Evolutionary conservation across 805 yeast genomes (phyloP).

Genomic region (Candida odintsovae): DNA sequence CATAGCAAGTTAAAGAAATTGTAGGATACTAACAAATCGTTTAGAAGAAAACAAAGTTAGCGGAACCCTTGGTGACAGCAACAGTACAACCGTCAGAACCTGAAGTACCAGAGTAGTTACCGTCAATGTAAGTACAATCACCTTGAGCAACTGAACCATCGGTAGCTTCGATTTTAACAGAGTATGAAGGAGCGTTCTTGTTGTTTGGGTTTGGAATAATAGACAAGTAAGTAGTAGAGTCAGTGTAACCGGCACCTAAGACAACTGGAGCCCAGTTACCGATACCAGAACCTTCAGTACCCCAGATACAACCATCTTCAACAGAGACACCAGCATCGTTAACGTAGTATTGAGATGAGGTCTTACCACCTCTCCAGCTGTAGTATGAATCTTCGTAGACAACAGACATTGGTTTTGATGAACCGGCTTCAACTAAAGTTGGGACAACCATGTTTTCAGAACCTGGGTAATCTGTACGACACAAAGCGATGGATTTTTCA

Average conservation of each 20-base stretch:
- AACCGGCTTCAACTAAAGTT: slow-evolving; percentile 71
- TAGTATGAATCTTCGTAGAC: slow-evolving; percentile 76
- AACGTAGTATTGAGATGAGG: slow-evolving; percentile 96
- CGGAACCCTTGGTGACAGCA: slow-evolving; percentile 78
- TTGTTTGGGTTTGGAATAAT: slow-evolving; percentile 96
- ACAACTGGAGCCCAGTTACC: slow-evolving; percentile 99
- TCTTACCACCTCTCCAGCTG: slow-evolving; percentile 71
- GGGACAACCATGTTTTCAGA: slow-evolving; percentile 98
- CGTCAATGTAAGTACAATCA: slow-evolving; percentile 74
- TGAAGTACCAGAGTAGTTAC: slow-evolving; percentile 56
- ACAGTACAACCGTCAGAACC: slow-evolving; percentile 91
- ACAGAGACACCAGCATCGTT: slow-evolving; percentile 91
- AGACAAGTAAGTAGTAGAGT: slow-evolving; percentile 69
- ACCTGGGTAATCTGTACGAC: slow-evolving; percentile 99
- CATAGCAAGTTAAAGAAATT: not conserved
- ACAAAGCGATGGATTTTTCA: slow-evolving; percentile 68
- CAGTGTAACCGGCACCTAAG: slow-evolving; percentile 84
- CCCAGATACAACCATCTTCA: slow-evolving; percentile 95
- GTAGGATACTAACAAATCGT: not conserved
- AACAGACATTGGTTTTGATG: slow-evolving; percentile 61
- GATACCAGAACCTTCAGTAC: slow-evolving; percentile 64
- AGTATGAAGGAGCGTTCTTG: slow-evolving; percentile 58
- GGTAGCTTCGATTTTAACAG: slow-evolving; percentile 72
- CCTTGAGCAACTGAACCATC: slow-evolving; percentile 61
- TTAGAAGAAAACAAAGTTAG: slow-evolving; percentile 70